Evolutionary conservation across 2,329 filamentous ascomycete species (phyloP), one percentile per base, ranked within the genome.

Genomic region (Penicillium corylophilum): DNA sequence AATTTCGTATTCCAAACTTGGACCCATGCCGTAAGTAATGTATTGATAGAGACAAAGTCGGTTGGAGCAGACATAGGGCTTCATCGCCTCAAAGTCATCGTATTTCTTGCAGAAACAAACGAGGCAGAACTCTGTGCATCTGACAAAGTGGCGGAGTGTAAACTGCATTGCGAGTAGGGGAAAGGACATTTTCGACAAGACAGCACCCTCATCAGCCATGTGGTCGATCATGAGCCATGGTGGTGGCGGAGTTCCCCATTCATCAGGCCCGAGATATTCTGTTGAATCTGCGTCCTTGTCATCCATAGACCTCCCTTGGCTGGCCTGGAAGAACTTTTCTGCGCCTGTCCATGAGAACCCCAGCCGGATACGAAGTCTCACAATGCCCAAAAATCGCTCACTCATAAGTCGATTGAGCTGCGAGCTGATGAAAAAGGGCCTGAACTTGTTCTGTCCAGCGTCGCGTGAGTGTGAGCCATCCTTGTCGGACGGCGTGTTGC

Each of bases 11-110:
- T 96, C 91, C 50, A 95, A 84, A 61, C 84, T 90, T 1, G 89
- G 88, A 0, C 91, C 92, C 63, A 96, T 86, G 0, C 90, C 90
- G n/a, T 95, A 77, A 15, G 82, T 79, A 79, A 95, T 88, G 72
- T 94, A 95, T 65, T 96, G 92, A 64, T 89, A 95, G 4, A 95
- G 75, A 64, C 92, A 96, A 3, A 96, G 77, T 1, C 80, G 77
- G 12, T 82, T 80, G 20, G 82, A 82, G 71, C 92, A 96, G 40
- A 96, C 90, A 54, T 88, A 90, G 2, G 76, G 76, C 52, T 76
- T 78, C 26, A 79, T 49, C 1, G 76, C 73, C 56, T 78, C 75
- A 33, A 93, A 85, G 0, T 82, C 80, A 2, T 78, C 79, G 1
- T 81, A 70, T 31, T 89, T 79, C 59, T 80, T 86, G 59, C 82